phyloP scores from a whole-genome alignment of 306 rosid genomes.

The Argentina anserina region DNA sequence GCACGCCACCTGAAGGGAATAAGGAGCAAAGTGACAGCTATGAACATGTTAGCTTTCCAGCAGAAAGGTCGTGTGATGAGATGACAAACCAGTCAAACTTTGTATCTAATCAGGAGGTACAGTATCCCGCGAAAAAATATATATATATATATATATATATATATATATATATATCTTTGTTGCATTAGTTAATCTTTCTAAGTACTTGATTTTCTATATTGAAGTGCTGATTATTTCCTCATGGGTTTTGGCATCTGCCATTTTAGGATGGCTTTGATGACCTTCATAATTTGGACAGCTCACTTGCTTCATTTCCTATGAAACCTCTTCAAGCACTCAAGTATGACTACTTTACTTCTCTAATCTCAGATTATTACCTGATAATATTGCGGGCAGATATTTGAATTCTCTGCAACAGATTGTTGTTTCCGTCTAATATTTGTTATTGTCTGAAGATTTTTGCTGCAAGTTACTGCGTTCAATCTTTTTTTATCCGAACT shows the following conservation, averaged over 20 bases:
- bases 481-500: neutral
- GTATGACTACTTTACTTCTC: slow-evolving; percentile 42
- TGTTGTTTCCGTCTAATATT: neutral
- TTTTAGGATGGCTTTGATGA: slow-evolving; percentile 70
- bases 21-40: slow-evolving; percentile 39
- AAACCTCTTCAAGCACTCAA: slow-evolving; percentile 88
- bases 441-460: neutral
- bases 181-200: neutral
- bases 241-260: slow-evolving; percentile 15
- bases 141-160: no score
- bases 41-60: slow-evolving; percentile 44
- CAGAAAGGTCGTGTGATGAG: slow-evolving; percentile 36
- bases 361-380: neutral
- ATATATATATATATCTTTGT: slow-evolving; percentile 18
- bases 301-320: slow-evolving; percentile 81
- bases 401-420: slow-evolving; percentile 3
- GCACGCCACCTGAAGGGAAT: slow-evolving; percentile 30
- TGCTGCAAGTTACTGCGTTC: neutral
- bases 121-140: slow-evolving; percentile 16
- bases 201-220: slow-evolving; percentile 14
- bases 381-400: neutral
- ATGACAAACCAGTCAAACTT: slow-evolving; percentile 47
- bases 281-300: slow-evolving; percentile 73
- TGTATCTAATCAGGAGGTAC: slow-evolving; percentile 57
- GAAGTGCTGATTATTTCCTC: slow-evolving; percentile 19